Conservation (phyloP, 2,329 filamentous ascomycete genomes). For the Pseudopithomyces maydicus region DNA sequence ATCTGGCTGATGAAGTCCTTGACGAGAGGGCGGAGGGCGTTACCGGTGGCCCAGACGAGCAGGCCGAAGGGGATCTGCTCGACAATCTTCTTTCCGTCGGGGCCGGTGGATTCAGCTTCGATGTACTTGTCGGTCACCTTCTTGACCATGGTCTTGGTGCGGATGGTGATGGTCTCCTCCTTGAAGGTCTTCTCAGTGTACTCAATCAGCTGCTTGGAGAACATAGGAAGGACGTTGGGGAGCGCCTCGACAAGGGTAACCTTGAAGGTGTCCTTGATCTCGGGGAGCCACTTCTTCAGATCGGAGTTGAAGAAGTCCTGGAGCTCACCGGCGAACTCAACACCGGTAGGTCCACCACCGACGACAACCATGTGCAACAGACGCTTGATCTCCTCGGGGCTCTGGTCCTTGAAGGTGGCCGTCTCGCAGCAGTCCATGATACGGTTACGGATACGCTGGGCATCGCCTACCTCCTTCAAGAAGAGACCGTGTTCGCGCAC, state of each 20-base stretch:
- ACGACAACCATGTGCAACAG: conserved; percentile 94
- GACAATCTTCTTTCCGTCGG: conserved; percentile 82
- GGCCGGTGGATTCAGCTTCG: conserved; percentile 81
- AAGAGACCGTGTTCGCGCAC: conserved; percentile 96
- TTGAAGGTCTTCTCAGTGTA: conserved; percentile 99
- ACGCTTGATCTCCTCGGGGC: conserved; percentile 83
- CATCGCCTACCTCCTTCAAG: conserved; percentile 96
- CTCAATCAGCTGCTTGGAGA: conserved; percentile 98
- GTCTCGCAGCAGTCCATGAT: conserved; percentile 99
- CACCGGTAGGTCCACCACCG: conserved; percentile 90
- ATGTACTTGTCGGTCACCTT: conserved; percentile 91
- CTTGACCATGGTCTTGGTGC: conserved; percentile 99
- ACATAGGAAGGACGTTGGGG: conserved; percentile 94
- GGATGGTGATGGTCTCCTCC: conserved; percentile 96
- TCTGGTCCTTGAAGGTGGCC: conserved; percentile 96
- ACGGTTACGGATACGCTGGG: conserved; percentile 93
- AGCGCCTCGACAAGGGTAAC: conserved; percentile 97
- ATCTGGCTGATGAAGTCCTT: conserved; percentile 91
- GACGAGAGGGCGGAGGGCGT: conserved; percentile 86
- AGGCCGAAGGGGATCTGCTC: conserved; percentile 91
- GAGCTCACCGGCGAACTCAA: conserved; percentile 97
- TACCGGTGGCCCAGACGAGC: conserved; percentile 97
- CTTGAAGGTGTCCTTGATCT: conserved; percentile 93
- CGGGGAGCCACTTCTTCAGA: conserved; percentile 96
- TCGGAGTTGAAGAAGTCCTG: conserved; percentile 99